Evolutionary conservation across 805 yeast species (phyloP).

Genomic region (Cyberlindnera samutprakarnensis): DNA sequence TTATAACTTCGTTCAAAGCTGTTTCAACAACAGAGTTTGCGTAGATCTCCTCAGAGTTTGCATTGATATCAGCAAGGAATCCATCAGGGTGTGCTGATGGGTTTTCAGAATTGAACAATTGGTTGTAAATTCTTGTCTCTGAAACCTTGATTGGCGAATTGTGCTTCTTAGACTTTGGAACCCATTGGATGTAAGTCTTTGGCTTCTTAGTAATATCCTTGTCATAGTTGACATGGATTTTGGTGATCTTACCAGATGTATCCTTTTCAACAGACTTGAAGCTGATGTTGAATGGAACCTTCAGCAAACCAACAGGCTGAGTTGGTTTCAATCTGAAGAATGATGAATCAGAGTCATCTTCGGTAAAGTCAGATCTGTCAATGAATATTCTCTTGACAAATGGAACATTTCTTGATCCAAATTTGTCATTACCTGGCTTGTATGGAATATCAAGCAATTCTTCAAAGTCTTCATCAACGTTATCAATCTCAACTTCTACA

Average conservation of each 20-base stretch:
- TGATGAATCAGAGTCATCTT: constrained; percentile 47
- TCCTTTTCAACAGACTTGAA: constrained; percentile 64
- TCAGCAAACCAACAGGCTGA: constrained; percentile 91
- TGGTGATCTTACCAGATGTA: constrained; percentile 51
- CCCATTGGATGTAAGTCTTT: constrained; percentile 96
- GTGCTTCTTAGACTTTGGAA: constrained; percentile 59
- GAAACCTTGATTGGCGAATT: constrained; percentile 56
- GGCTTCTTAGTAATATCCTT: constrained; percentile 55
- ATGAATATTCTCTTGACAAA: constrained; percentile 76
- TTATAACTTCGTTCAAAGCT: constrained; percentile 59
- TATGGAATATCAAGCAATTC: constrained; percentile 75
- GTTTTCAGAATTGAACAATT: constrained; percentile 83
- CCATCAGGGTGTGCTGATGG: constrained; percentile 88
- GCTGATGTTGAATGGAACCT: constrained; percentile 76
- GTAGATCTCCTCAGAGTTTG: constrained; percentile 64
- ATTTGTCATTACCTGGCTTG: constrained; percentile 76
- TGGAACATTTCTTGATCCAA: constrained; percentile 69
- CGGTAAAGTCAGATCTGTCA: constrained; percentile 84
- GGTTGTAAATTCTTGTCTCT: constrained; percentile 84
- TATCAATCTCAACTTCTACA: constrained; percentile 69
- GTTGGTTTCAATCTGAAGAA: constrained; percentile 92
- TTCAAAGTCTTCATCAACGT: constrained; percentile 65
- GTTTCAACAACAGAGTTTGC: constrained; percentile 69
- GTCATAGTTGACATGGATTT: constrained; percentile 76
- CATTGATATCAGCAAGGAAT: constrained; percentile 75